Conservation (phyloP, 176 grass and related monocot species). For the Carex pumila region DNA sequence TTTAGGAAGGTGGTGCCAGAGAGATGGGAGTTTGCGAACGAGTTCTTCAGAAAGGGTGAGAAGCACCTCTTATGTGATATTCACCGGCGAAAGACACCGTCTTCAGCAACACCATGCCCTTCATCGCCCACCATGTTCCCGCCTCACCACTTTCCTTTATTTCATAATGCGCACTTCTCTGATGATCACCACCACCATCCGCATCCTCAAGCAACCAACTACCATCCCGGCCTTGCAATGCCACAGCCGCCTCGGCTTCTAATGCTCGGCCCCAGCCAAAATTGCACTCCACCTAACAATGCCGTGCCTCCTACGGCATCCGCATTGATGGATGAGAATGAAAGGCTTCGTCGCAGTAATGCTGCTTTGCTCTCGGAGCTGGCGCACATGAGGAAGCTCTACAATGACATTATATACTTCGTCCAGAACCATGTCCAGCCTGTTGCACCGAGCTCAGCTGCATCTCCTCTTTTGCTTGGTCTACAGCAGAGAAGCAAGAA, state of each 20-base stretch:
- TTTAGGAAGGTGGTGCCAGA: slow-evolving; percentile 79
- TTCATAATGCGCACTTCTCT: slow-evolving; percentile 39
- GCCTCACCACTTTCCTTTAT: slow-evolving; percentile 42
- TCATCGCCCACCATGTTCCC: slow-evolving; percentile 50
- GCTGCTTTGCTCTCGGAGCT: slow-evolving; percentile 75
- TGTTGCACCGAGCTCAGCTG: slow-evolving; percentile 69
- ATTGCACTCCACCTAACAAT: background rate
- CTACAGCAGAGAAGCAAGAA: slow-evolving; percentile 38
- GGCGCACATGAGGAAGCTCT: slow-evolving; percentile 92
- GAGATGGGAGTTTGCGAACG: slow-evolving; percentile 88
- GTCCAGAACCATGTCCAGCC: slow-evolving; percentile 97
- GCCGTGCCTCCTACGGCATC: slow-evolving; percentile 38
- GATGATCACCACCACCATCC: slow-evolving; percentile 29
- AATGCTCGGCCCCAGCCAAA: slow-evolving; percentile 18
- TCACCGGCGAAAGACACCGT: slow-evolving; percentile 78
- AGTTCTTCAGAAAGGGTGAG: slow-evolving; percentile 84
- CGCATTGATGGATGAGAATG: slow-evolving; percentile 83
- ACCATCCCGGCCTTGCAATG: slow-evolving; percentile 31
- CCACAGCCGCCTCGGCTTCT: slow-evolving; percentile 45
- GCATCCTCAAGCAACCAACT: background rate
- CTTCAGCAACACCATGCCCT: slow-evolving; percentile 33
- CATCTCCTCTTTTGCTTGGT: slow-evolving; percentile 43
- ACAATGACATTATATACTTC: slow-evolving; percentile 99
- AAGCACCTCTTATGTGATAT: slow-evolving; percentile 78
- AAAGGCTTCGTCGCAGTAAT: slow-evolving; percentile 75